phyloP scores from a whole-genome alignment of 176 grass and related monocot species.

The Aegilops speltoides region DNA sequence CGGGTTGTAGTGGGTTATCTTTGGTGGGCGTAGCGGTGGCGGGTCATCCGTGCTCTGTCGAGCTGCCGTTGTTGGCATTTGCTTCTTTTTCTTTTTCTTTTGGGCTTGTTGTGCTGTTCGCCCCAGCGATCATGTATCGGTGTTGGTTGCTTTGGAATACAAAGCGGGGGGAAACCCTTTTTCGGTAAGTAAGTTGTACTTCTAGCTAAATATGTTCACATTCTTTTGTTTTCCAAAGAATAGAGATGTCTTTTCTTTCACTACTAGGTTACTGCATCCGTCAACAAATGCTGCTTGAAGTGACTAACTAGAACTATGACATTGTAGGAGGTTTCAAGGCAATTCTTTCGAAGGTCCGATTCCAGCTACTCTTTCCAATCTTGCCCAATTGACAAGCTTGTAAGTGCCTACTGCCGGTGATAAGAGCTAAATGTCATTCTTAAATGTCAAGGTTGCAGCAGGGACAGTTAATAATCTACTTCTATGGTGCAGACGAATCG shows the following conservation, averaged over 20 bases:
- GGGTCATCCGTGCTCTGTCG: too few species aligned
- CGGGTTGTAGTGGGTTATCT: too few species aligned
- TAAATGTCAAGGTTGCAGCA: neutral
- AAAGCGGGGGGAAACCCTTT: too few species aligned
- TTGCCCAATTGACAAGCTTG: constrained; percentile 50
- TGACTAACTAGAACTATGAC: neutral
- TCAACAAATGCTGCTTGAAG: neutral
- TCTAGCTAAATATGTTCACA: neutral
- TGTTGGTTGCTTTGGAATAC: too few species aligned
- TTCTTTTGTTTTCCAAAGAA: neutral
- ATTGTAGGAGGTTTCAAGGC: constrained; percentile 73
- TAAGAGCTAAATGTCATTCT: neutral
- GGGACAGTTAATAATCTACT: constrained; percentile 4
- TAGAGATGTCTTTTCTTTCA: neutral
- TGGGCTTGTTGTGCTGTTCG: too few species aligned
- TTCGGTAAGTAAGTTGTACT: neutral
- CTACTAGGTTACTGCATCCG: neutral
- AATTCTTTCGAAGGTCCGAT: constrained; percentile 83
- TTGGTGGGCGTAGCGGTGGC: too few species aligned
- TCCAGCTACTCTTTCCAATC: constrained; percentile 64
- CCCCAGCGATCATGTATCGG: too few species aligned
- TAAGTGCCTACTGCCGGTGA: constrained; percentile 29
- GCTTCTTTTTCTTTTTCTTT: too few species aligned
- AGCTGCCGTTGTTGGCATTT: too few species aligned
- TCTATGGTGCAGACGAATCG: constrained; percentile 57